Evolutionary conservation across 2,329 filamentous ascomycete genomes (phyloP).

Genomic region (Rutstroemia sp.): DNA sequence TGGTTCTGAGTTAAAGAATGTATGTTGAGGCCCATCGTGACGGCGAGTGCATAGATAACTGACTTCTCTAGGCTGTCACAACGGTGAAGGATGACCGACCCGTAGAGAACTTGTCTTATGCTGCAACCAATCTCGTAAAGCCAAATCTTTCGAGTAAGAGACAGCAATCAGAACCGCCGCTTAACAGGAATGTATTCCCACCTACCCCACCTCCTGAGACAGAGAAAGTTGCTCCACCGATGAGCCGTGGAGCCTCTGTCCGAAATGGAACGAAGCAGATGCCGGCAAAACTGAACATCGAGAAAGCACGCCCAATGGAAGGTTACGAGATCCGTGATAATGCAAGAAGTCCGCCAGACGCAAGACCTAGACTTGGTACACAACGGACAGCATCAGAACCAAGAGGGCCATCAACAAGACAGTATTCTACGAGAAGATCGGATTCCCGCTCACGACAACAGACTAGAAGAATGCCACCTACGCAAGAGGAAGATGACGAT

Average conservation of each 20-base stretch:
- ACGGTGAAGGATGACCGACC: constrained; percentile 72
- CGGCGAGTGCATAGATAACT: constrained; percentile 3
- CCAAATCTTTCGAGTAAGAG: constrained; percentile 71
- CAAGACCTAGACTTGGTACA: constrained; percentile 32
- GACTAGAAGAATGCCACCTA: constrained; percentile 21
- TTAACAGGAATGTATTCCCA: constrained; percentile 77
- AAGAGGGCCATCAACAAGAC: constrained; percentile 33
- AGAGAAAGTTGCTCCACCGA: constrained; percentile 47
- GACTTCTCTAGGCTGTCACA: constrained; percentile 38
- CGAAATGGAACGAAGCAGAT: constrained; percentile 53
- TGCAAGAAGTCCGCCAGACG: constrained; percentile 29
- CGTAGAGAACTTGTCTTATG: constrained; percentile 79
- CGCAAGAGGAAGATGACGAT: constrained; percentile 51
- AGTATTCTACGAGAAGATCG: constrained; percentile 28
- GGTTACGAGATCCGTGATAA: constrained; percentile 29
- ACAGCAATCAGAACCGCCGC: constrained; percentile 79
- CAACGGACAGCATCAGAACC: constrained; percentile 44
- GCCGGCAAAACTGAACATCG: constrained; percentile 57
- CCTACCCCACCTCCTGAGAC: constrained; percentile 96
- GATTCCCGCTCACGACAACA: constrained; percentile 19
- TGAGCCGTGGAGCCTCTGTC: constrained; percentile 52
- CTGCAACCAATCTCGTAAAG: constrained; percentile 87
- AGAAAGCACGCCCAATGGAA: constrained; percentile 43
- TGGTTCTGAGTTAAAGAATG: constrained; percentile 71
- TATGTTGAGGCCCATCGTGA: constrained; percentile 31